A percentile compares a stretch with the other conserved stretches of the same genome.
These are phyloP conservation scores for Neurospora sp. DNA, from an alignment of 495 filamentous ascomycete species.

Conservation along the genomic window DNA sequence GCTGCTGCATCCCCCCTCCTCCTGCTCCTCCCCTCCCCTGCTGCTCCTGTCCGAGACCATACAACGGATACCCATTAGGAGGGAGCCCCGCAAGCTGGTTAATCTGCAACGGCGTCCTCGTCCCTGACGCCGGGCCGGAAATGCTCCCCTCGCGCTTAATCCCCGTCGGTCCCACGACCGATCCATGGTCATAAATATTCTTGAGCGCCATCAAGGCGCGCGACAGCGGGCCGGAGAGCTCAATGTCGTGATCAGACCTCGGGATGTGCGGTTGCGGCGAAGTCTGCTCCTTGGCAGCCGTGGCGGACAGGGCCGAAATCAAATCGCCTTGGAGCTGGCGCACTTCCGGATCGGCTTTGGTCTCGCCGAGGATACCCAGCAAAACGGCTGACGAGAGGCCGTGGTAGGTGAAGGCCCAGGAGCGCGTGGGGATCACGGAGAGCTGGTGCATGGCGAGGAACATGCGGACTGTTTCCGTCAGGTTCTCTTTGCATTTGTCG, in stretches of 20 bases:
- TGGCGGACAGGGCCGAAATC: slow-evolving; percentile 44
- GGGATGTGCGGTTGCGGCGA: slow-evolving; percentile 35
- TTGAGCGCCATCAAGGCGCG: slow-evolving; percentile 42
- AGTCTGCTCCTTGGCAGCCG: slow-evolving; percentile 41
- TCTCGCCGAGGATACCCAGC: slow-evolving; percentile 53
- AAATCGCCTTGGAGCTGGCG: slow-evolving; percentile 45
- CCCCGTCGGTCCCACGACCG: slow-evolving; percentile 24
- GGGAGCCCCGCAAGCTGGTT: not conserved
- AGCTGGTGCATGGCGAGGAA: slow-evolving; percentile 59
- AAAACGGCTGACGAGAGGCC: slow-evolving; percentile 54
- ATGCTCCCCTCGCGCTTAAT: slow-evolving; percentile 29
- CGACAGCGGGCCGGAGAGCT: slow-evolving; percentile 43
- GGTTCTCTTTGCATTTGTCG: slow-evolving; percentile 48
- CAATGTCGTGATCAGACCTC: slow-evolving; percentile 41
- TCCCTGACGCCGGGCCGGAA: slow-evolving; percentile 23
- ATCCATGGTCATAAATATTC: slow-evolving; percentile 49
- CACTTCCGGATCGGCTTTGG: slow-evolving; percentile 44
- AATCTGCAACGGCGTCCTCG: slow-evolving; percentile 29
- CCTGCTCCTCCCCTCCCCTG: not conserved
- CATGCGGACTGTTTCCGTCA: slow-evolving; percentile 56
- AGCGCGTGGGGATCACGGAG: slow-evolving; percentile 52
- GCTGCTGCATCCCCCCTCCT: not conserved
- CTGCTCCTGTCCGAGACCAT: not conserved
- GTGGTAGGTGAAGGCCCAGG: slow-evolving; percentile 58
- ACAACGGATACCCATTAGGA: not conserved